phyloP scores from a whole-genome alignment of 1,284 basidiomycete species.

The Ganoderma boninense region DNA sequence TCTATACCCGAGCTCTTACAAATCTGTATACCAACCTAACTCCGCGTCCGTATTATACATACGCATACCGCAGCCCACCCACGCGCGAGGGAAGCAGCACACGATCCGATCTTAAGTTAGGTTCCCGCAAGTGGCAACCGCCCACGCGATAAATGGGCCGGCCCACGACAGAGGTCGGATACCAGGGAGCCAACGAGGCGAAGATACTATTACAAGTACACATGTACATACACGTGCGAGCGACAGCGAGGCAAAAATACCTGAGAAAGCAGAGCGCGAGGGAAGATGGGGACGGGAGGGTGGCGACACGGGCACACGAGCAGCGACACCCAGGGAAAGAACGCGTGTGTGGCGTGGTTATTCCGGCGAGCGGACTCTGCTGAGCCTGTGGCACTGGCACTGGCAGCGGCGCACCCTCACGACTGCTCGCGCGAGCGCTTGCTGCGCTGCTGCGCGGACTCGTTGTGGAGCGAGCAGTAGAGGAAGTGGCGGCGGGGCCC shows the following conservation, averaged over 20 bases:
- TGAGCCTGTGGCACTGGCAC: neutral
- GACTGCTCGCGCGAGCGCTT: conserved; percentile 40
- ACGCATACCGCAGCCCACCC: neutral
- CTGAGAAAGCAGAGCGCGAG: neutral
- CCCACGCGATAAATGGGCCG: neutral
- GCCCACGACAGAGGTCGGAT: neutral
- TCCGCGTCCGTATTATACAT: conserved; percentile 29
- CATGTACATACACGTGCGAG: neutral
- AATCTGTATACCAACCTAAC: conserved; percentile 37
- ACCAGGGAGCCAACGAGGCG: neutral
- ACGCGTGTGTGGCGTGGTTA: no score
- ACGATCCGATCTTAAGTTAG: conserved; percentile 5
- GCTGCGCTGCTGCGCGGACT: conserved; percentile 37
- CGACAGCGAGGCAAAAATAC: neutral
- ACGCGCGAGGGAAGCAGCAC: neutral
- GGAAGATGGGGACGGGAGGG: neutral
- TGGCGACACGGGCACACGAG: neutral
- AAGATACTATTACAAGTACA: conserved; percentile 3
- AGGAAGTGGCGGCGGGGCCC: conserved; percentile 84
- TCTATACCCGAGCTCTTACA: conserved; percentile 36
- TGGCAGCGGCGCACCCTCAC: conserved; percentile 16
- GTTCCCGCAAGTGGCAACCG: neutral
- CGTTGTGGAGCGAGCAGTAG: conserved; percentile 72
- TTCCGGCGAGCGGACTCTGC: no score
- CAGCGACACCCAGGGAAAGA: neutral